These are phyloP conservation scores for Fusarium ambrosium DNA, from an alignment of 2,329 filamentous ascomycete genomes.

Conservation along the genomic window DNA sequence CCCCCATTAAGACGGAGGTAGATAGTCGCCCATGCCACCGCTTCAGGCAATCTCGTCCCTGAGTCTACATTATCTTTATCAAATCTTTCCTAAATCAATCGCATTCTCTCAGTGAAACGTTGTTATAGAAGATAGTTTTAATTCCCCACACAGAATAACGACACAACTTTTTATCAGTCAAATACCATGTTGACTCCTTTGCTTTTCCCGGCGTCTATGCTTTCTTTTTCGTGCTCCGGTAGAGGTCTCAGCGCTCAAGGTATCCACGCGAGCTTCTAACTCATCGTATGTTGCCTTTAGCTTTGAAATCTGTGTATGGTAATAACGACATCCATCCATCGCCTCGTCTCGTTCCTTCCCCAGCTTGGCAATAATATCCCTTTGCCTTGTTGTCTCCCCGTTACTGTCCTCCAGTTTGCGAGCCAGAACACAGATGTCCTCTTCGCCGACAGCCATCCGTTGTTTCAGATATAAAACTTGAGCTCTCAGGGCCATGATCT, in stretches of 20 bases:
- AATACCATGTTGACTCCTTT: not conserved
- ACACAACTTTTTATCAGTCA: not conserved
- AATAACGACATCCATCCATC: conserved; percentile 7
- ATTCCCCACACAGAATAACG: not conserved
- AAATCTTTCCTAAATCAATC: not conserved
- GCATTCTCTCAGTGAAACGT: not conserved
- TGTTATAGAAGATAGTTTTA: not conserved
- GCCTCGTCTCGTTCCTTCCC: conserved; percentile 10
- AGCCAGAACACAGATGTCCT: conserved; percentile 2
- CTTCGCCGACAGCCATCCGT: not conserved
- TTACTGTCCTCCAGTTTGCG: conserved; percentile 1
- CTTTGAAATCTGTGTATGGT: not conserved
- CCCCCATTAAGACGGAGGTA: not conserved
- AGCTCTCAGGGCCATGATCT: not conserved
- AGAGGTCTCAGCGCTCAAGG: not conserved
- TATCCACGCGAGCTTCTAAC: conserved; percentile 1
- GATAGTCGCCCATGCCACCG: not conserved
- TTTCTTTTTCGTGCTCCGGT: not conserved
- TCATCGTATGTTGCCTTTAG: conserved; percentile 8
- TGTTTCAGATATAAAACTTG: conserved; percentile 4
- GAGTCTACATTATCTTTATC: not conserved
- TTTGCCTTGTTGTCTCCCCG: conserved; percentile 6
- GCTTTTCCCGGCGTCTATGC: not conserved
- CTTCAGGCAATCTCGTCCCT: not conserved
- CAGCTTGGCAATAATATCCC: not conserved